A percentile compares a stretch with the other conserved stretches of the same genome.
phyloP scores from a whole-genome alignment of 192 early-diverging fungal genomes.

The Rhizophagus clarus region DNA sequence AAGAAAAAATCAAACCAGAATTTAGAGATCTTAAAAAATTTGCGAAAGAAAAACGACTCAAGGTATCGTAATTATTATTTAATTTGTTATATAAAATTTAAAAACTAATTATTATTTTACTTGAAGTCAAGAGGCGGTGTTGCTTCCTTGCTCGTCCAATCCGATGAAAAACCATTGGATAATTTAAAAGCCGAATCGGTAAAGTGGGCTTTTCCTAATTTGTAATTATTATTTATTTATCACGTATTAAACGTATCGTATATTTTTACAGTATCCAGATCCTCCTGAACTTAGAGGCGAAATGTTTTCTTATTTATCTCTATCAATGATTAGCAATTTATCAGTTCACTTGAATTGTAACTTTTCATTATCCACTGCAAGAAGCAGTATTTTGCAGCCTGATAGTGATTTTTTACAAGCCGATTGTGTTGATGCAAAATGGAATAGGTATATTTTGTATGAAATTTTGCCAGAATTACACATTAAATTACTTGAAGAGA shows the following conservation, averaged over 20 bases:
- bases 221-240: neutral
- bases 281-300: constrained; percentile 16
- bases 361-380: constrained; percentile 38
- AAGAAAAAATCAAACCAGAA: neutral
- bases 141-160: neutral
- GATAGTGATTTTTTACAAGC: neutral
- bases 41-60: neutral
- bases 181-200: neutral
- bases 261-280: neutral
- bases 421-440: neutral
- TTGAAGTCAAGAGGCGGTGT: constrained; percentile 4
- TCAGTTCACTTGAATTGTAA: constrained; percentile 42
- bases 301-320: constrained; percentile 38
- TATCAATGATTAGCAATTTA: constrained; percentile 33
- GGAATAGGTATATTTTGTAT: constrained; percentile 14
- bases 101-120: neutral
- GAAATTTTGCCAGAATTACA: constrained; percentile 3
- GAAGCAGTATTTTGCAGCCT: constrained; percentile 27
- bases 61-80: neutral
- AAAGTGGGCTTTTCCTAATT: neutral
- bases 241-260: neutral
- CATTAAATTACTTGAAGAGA: neutral
- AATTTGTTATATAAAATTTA: neutral
- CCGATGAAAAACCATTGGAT: neutral
- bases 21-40: neutral